Percentiles rank a stretch among this genome's conserved stretches.
Conservation (phyloP, 225 moss, liverwort and hornwort species). For the Polytrichum commune region DNA sequence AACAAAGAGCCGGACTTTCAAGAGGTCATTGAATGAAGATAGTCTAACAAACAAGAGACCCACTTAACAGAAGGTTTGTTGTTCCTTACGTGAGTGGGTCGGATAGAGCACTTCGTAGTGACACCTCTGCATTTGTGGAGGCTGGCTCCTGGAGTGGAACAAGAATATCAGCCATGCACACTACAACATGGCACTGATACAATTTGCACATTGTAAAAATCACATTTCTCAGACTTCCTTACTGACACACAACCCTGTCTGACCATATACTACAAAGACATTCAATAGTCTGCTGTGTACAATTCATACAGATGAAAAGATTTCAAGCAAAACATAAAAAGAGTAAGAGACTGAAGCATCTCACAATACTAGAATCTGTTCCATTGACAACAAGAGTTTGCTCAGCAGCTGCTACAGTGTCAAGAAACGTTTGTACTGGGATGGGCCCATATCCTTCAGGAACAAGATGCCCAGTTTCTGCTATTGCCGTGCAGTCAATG, state of each 20-base stretch:
- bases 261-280: no score
- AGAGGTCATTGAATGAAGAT: no score
- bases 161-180: background rate
- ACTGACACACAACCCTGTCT: no score
- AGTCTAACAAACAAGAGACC: no score
- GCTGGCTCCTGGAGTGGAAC: conserved; percentile 59
- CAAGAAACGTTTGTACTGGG: conserved; percentile 82
- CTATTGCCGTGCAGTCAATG: conserved; percentile 83
- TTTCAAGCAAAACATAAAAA: no score
- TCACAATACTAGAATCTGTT: conserved; percentile 48
- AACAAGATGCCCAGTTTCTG: conserved; percentile 80
- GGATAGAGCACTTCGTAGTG: conserved; percentile 71
- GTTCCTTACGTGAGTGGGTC: conserved; percentile 83
- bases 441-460: conserved; percentile 79
- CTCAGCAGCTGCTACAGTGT: conserved; percentile 67
- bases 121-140: conserved; percentile 57
- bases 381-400: conserved; percentile 42
- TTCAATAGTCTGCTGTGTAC: no score
- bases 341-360: conserved; percentile 9
- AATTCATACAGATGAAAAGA: no score
- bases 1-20: no score
- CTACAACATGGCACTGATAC: background rate
- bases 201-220: no score
- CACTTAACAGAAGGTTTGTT: no score
- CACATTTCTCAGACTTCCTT: no score